Conservation (phyloP, 495 filamentous ascomycete genomes). For the Xylaria flabelliformis region DNA sequence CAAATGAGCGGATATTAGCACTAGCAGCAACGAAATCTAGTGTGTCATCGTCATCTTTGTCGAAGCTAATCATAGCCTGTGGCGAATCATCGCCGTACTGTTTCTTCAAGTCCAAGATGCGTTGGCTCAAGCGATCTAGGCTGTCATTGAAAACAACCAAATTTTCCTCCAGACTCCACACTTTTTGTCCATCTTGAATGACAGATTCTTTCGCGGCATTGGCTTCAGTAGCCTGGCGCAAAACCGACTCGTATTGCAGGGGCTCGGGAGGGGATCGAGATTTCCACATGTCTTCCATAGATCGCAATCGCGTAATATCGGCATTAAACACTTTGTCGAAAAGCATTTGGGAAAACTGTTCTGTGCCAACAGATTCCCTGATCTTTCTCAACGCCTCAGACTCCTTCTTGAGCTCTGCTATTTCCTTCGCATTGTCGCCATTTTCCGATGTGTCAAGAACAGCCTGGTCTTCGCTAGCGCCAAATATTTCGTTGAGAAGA, state of each 20-base stretch:
- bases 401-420: slow-evolving; percentile 82
- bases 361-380: slow-evolving; percentile 79
- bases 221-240: slow-evolving; percentile 54
- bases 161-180: slow-evolving; percentile 85
- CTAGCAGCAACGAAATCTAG: slow-evolving; percentile 92
- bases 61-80: slow-evolving; percentile 77
- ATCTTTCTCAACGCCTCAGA: slow-evolving; percentile 83
- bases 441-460: slow-evolving; percentile 78
- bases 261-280: slow-evolving; percentile 73
- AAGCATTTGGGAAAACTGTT: slow-evolving; percentile 77
- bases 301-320: slow-evolving; percentile 83
- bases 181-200: slow-evolving; percentile 70
- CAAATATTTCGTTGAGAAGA: slow-evolving; percentile 92
- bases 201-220: slow-evolving; percentile 59
- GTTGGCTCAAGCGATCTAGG: slow-evolving; percentile 74
- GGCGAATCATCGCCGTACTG: slow-evolving; percentile 53
- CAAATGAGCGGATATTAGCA: slow-evolving; percentile 82
- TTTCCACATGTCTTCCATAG: slow-evolving; percentile 98
- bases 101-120: slow-evolving; percentile 66
- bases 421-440: slow-evolving; percentile 85
- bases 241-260: slow-evolving; percentile 65
- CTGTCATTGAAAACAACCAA: slow-evolving; percentile 87
- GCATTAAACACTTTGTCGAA: slow-evolving; percentile 93
- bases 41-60: slow-evolving; percentile 97
- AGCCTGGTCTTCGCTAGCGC: slow-evolving; percentile 83